Evolutionary conservation across 2,329 filamentous ascomycete genomes (phyloP).

Genomic region (Ascochyta clinopodiicola): DNA sequence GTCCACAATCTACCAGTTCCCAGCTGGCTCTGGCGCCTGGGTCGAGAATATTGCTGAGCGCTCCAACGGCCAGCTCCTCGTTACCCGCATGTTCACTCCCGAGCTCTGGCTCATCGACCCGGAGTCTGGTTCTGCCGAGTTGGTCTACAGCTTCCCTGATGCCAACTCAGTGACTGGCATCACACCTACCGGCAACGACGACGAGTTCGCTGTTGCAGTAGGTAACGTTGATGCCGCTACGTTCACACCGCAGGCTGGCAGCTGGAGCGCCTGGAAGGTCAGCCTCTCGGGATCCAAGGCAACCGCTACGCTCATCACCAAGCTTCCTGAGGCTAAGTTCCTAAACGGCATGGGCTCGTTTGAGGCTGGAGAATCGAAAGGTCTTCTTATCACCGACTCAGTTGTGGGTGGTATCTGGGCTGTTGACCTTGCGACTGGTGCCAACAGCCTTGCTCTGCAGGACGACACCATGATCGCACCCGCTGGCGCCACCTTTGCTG

Average conservation of each 20-base stretch:
- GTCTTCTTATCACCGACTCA: conserved; percentile 16
- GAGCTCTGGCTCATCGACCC: conserved; percentile 19
- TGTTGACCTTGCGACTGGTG: conserved; percentile 12
- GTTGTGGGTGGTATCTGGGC: conserved; percentile 16
- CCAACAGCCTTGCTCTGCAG: conserved; percentile 13
- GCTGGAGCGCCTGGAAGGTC: conserved; percentile 18
- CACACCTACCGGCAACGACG: conserved; percentile 11
- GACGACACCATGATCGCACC: conserved; percentile 15
- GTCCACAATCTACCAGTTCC: conserved; percentile 13
- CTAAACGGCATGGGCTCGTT: conserved; percentile 16
- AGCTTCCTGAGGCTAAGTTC: conserved; percentile 13
- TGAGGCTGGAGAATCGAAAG: conserved; percentile 6
- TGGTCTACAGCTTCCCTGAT: conserved; percentile 14
- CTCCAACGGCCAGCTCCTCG: conserved; percentile 15
- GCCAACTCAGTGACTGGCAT: conserved; percentile 17
- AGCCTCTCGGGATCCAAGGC: conserved; percentile 4
- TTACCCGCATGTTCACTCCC: conserved; percentile 18
- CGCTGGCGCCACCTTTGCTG: conserved; percentile 12
- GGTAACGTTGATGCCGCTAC: conserved; percentile 17
- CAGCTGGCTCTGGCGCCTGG: conserved; percentile 12
- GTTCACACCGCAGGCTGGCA: conserved; percentile 13
- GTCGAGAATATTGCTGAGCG: conserved; percentile 19
- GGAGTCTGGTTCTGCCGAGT: conserved; percentile 6
- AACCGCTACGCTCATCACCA: conserved; percentile 12
- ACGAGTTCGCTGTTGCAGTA: conserved; percentile 19